Percentiles rank a stretch among this genome's conserved stretches.
phyloP scores from a whole-genome alignment of 306 rosid genomes.

The Ceratonia siliqua region DNA sequence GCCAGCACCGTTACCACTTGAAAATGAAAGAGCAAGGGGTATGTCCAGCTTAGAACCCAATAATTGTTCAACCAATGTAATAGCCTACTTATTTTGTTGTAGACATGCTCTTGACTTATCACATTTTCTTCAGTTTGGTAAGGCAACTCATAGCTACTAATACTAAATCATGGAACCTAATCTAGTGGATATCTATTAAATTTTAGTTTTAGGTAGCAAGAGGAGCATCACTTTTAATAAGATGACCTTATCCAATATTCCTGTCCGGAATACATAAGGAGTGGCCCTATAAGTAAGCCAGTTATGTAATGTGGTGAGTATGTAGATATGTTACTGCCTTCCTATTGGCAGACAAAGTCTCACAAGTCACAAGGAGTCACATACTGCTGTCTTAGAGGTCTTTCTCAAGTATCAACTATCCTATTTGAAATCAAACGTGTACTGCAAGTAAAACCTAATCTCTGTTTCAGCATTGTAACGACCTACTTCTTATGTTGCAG shows the following conservation, averaged over 20 bases:
- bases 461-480: too few species aligned
- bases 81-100: background rate
- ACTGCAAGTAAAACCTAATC: too few species aligned
- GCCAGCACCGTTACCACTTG: background rate
- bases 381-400: too few species aligned
- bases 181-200: background rate
- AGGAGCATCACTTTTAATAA: background rate
- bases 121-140: background rate
- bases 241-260: background rate
- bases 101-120: background rate
- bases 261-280: too few species aligned
- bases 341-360: background rate
- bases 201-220: background rate
- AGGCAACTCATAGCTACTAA: background rate
- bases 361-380: too few species aligned
- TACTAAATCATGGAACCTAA: constrained; percentile 3
- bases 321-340: background rate
- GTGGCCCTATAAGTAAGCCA: background rate
- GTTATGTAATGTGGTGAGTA: too few species aligned
- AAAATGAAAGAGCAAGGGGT: background rate
- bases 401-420: too few species aligned
- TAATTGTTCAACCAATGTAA: background rate
- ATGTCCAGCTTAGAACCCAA: background rate
- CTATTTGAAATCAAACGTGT: background rate
- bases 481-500: too few species aligned